Evolutionary conservation across 2,329 filamentous ascomycete genomes (phyloP).

Genomic region (Colletotrichum magnum): DNA sequence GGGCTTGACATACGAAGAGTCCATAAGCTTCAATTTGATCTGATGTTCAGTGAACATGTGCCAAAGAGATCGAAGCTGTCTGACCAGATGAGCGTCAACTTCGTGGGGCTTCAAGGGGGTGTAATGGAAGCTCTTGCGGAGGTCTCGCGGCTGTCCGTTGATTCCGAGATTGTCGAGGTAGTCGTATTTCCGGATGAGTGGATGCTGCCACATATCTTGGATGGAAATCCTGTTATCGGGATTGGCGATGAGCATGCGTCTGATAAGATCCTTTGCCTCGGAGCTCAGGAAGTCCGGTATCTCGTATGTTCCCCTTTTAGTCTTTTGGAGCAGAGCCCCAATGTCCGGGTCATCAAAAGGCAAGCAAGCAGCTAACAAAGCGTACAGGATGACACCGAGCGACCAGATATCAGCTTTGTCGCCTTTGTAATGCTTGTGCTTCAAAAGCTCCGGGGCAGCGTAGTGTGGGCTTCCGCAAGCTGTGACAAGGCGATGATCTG

Average conservation of each 20-base stretch:
- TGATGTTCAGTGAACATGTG: constrained; percentile 84
- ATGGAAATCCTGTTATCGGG: constrained; percentile 86
- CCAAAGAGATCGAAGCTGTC: constrained; percentile 92
- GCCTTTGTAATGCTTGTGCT: constrained; percentile 82
- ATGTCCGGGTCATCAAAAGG: constrained; percentile 84
- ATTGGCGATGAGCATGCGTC: constrained; percentile 82
- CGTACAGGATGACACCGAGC: constrained; percentile 89
- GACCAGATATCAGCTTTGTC: constrained; percentile 96
- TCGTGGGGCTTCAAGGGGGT: constrained; percentile 73
- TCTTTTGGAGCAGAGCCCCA: constrained; percentile 72
- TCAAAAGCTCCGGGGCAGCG: constrained; percentile 91
- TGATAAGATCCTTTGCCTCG: constrained; percentile 84
- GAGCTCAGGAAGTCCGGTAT: constrained; percentile 74
- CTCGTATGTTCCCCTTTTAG: constrained; percentile 71
- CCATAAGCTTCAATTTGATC: constrained; percentile 75
- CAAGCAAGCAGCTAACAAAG: constrained; percentile 85
- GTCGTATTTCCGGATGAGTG: constrained; percentile 87
- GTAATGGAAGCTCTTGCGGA: constrained; percentile 74
- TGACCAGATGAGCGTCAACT: constrained; percentile 84
- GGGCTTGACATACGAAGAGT: constrained; percentile 36
- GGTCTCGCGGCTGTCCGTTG: constrained; percentile 66
- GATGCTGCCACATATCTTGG: constrained; percentile 87
- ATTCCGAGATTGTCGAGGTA: constrained; percentile 78
- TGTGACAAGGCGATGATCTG: constrained; percentile 83
- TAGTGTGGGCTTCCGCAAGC: constrained; percentile 98